phyloP scores from a whole-genome alignment of 2,329 filamentous ascomycete species.

The Gnomoniopsis sp. region DNA sequence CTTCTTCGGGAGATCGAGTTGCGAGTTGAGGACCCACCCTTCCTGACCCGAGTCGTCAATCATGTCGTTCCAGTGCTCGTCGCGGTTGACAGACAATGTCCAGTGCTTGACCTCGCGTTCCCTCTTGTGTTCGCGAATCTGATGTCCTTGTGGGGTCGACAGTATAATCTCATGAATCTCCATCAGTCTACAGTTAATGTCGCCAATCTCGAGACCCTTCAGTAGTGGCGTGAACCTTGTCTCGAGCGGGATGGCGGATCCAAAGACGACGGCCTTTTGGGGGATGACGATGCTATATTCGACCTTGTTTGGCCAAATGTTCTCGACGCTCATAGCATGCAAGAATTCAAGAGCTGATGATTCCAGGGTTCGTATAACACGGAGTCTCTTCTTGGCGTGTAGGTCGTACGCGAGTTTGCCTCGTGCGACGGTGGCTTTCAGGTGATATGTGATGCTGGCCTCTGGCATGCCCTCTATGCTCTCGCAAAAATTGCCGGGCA shows the following conservation, averaged over 20 bases:
- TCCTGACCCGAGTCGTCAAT: constrained; percentile 66
- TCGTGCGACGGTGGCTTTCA: constrained; percentile 85
- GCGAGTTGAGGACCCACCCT: constrained; percentile 60
- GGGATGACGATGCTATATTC: constrained; percentile 93
- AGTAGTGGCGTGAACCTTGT: constrained; percentile 85
- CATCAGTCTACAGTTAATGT: constrained; percentile 74
- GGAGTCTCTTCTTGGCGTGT: constrained; percentile 72
- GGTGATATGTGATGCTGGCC: constrained; percentile 82
- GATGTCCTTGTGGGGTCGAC: constrained; percentile 41
- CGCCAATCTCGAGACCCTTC: constrained; percentile 84
- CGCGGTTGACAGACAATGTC: constrained; percentile 51
- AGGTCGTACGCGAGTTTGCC: constrained; percentile 88
- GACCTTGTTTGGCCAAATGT: constrained; percentile 96
- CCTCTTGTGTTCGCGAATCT: constrained; percentile 55
- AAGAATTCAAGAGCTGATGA: constrained; percentile 73
- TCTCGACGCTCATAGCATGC: constrained; percentile 93
- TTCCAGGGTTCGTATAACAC: constrained; percentile 74
- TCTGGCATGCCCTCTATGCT: constrained; percentile 87
- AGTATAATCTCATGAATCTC: constrained; percentile 71
- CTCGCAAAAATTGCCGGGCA: constrained; percentile 74
- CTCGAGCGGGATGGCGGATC: constrained; percentile 78
- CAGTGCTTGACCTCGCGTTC: constrained; percentile 62
- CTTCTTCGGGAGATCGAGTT: constrained; percentile 72
- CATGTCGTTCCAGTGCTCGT: constrained; percentile 66
- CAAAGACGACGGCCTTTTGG: constrained; percentile 91